Percentiles rank a stretch among this genome's conserved stretches.
phyloP scores from a whole-genome alignment of 495 filamentous ascomycete species.

The Aspergillus funiculosus region DNA sequence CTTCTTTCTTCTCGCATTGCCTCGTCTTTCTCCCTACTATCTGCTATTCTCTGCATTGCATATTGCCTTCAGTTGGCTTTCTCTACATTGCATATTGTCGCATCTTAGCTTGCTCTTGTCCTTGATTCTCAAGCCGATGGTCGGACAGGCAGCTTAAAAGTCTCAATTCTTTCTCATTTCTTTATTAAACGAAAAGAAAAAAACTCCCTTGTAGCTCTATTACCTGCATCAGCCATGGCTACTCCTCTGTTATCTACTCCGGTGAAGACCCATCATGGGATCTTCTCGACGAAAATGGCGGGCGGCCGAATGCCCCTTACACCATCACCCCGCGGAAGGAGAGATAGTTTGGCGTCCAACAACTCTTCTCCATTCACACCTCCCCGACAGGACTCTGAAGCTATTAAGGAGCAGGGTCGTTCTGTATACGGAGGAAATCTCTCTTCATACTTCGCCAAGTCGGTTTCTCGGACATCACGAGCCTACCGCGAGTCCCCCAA shows the following conservation, averaged over 20 bases:
- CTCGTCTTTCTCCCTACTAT: conserved; percentile 17
- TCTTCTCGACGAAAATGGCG: conserved; percentile 88
- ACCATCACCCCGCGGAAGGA: conserved; percentile 69
- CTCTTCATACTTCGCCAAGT: conserved; percentile 66
- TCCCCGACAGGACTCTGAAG: conserved; percentile 49
- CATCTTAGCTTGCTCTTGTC: conserved; percentile 20
- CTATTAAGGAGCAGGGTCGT: conserved; percentile 32
- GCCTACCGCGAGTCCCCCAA: conserved; percentile 73
- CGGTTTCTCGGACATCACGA: conserved; percentile 24
- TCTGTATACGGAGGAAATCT: conserved; percentile 71
- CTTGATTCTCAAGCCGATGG: conserved; percentile 15
- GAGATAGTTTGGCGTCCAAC: conserved; percentile 43
- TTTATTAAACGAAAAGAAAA: conserved; percentile 14
- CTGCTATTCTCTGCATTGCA: conserved; percentile 30
- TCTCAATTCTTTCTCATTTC: conserved; percentile 10
- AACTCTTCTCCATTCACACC: conserved; percentile 75
- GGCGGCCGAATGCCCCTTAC: conserved; percentile 92
- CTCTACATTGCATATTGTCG: conserved; percentile 19
- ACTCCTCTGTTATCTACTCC: conserved; percentile 84
- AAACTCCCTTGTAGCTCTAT: conserved; percentile 24
- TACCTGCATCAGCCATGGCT: conserved; percentile 68
- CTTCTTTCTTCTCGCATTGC: conserved; percentile 19
- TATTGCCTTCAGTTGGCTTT: conserved; percentile 19
- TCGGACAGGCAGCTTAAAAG: conserved; percentile 14
- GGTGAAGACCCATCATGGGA: conserved; percentile 83